phyloP scores from a whole-genome alignment of 2,329 filamentous ascomycete species.

The Aspergillus sp. region DNA sequence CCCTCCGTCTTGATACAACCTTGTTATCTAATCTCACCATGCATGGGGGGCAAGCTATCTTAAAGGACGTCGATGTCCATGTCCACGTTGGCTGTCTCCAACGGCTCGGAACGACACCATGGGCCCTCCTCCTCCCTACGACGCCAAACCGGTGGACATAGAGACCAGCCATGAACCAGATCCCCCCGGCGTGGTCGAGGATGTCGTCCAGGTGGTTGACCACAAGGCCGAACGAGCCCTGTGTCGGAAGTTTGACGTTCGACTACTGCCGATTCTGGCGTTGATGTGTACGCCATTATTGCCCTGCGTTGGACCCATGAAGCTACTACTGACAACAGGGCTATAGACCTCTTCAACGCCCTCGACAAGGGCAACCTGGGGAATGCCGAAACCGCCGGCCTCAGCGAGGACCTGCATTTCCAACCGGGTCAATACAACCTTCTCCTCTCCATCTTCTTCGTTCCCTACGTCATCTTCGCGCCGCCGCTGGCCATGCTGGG shows the following conservation, averaged over 20 bases:
- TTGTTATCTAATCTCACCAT: not conserved
- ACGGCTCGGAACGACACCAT: not conserved
- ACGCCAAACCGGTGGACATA: constrained; percentile 9
- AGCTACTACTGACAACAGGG: constrained; percentile 3
- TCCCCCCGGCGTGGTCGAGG: constrained; percentile 1
- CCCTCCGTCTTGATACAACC: not conserved
- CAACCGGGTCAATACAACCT: constrained; percentile 58
- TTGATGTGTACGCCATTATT: constrained; percentile 43
- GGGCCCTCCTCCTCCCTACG: constrained; percentile 6
- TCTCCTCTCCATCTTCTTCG: constrained; percentile 63
- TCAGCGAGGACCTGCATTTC: constrained; percentile 48
- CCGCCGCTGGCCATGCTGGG: constrained; percentile 58
- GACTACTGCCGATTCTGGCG: constrained; percentile 49
- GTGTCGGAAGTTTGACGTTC: constrained; percentile 46
- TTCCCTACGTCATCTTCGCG: constrained; percentile 64
- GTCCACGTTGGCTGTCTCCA: too few species aligned
- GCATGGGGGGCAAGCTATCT: not conserved
- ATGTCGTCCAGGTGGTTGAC: constrained; percentile 32
- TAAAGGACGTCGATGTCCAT: too few species aligned
- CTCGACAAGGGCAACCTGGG: constrained; percentile 46
- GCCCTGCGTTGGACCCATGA: not conserved
- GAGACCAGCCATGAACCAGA: constrained; percentile 3
- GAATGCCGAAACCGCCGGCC: constrained; percentile 50
- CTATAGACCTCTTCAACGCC: constrained; percentile 47
- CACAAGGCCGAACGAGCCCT: constrained; percentile 42